phyloP scores from a whole-genome alignment of 179 eudicot species.

The Patellifolia procumbens region DNA sequence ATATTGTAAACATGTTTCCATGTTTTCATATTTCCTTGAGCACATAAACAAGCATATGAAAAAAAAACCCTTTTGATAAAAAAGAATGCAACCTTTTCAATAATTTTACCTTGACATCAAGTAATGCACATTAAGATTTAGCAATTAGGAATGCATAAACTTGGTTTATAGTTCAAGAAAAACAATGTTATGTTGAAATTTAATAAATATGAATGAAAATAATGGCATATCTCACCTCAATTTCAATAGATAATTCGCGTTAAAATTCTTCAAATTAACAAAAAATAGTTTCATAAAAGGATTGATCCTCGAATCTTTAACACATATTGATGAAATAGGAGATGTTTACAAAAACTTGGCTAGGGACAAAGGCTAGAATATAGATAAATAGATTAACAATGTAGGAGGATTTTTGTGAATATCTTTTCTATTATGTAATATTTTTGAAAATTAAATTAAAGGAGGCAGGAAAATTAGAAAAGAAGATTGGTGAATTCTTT shows the following conservation, averaged over 20 bases:
- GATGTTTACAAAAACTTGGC: not conserved
- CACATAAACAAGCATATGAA: constrained; percentile 23
- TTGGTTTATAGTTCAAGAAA: no score
- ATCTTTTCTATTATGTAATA: not conserved
- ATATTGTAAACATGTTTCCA: constrained; percentile 30
- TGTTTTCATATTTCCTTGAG: constrained; percentile 40
- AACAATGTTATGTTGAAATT: no score
- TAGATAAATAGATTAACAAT: not conserved
- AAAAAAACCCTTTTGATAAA: no score
- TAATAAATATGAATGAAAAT: no score
- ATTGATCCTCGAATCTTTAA: not conserved
- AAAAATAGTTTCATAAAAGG: not conserved
- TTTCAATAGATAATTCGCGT: not conserved
- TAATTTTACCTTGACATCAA: no score
- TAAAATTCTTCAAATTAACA: not conserved
- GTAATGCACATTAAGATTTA: no score
- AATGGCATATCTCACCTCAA: constrained; percentile 21
- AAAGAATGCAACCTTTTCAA: no score
- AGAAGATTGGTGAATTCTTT: not conserved
- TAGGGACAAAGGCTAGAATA: not conserved
- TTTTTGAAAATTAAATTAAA: not conserved
- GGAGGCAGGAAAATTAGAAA: not conserved
- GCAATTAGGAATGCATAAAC: no score
- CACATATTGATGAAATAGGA: not conserved
- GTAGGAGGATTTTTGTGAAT: not conserved